Percentiles rank a stretch among this genome's conserved stretches.
phyloP scores from a whole-genome alignment of 306 rosid genomes.

The Inga laurina region DNA sequence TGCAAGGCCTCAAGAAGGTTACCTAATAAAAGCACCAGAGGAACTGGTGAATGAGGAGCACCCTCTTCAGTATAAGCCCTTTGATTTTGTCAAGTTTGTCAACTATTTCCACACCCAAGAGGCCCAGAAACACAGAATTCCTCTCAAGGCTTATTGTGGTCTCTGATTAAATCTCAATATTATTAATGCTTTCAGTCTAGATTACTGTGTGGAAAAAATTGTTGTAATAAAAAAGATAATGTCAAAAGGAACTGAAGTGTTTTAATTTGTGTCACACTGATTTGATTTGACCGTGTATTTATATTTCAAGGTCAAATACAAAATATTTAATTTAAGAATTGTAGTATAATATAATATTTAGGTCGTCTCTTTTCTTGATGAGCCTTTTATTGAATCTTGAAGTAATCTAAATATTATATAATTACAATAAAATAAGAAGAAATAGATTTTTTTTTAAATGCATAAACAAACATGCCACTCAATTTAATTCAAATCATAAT shows the following conservation, averaged over 20 bases:
- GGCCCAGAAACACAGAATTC: slow-evolving; percentile 48
- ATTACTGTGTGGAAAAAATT: neutral
- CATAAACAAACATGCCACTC: too few species aligned
- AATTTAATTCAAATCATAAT: too few species aligned
- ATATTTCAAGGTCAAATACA: too few species aligned
- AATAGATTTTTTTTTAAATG: too few species aligned
- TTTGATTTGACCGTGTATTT: too few species aligned
- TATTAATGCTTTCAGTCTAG: neutral
- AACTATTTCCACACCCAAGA: slow-evolving; percentile 42
- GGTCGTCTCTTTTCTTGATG: too few species aligned
- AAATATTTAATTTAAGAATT: too few species aligned
- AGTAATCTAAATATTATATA: too few species aligned
- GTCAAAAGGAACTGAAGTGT: neutral
- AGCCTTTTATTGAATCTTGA: too few species aligned
- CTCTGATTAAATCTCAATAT: slow-evolving; percentile 10
- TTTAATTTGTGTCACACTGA: neutral
- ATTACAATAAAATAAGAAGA: too few species aligned
- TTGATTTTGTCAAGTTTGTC: slow-evolving; percentile 56
- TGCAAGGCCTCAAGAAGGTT: slow-evolving; percentile 61
- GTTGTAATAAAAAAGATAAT: neutral
- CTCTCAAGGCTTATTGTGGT: slow-evolving; percentile 64
- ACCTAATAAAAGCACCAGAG: slow-evolving; percentile 52
- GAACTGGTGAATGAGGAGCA: slow-evolving; percentile 74
- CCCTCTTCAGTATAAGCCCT: slow-evolving; percentile 68
- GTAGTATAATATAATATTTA: too few species aligned